These are phyloP conservation scores for Populus davidiana DNA, from an alignment of 345 rosid species.

Conservation along the genomic window DNA sequence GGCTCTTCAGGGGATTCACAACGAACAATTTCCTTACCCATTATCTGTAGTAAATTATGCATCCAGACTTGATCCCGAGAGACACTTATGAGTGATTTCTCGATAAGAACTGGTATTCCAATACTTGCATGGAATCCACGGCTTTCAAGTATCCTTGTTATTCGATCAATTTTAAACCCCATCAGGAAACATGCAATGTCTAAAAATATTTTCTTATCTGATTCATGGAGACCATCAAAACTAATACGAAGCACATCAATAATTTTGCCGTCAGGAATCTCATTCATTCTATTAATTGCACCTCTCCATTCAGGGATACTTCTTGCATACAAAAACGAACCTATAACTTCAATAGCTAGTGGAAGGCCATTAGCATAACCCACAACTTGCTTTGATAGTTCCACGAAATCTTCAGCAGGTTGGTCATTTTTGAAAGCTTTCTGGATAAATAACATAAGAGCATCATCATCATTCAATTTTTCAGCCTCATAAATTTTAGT, in stretches of 20 bases:
- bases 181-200: conserved; percentile 7
- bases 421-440: conserved; percentile 1
- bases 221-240: conserved; percentile 3
- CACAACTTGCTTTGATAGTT: not conserved
- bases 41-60: conserved; percentile 3
- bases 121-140: not conserved
- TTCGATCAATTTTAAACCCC: not conserved
- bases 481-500: not conserved
- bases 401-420: not conserved
- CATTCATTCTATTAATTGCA: not conserved
- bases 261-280: not conserved
- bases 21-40: conserved; percentile 10
- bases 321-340: not conserved
- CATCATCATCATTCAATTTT: not conserved
- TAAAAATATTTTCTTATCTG: conserved; percentile 8
- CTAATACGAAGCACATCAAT: conserved; percentile 6
- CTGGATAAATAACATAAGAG: conserved; percentile 9
- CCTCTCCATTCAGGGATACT: not conserved
- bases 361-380: conserved; percentile 15
- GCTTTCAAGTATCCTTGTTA: not conserved
- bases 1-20: not conserved
- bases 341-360: conserved; percentile 12
- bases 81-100: conserved; percentile 7
- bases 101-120: not conserved
- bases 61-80: not conserved